phyloP scores from a whole-genome alignment of 495 filamentous ascomycete genomes.

The Annulohypoxylon bovei region DNA sequence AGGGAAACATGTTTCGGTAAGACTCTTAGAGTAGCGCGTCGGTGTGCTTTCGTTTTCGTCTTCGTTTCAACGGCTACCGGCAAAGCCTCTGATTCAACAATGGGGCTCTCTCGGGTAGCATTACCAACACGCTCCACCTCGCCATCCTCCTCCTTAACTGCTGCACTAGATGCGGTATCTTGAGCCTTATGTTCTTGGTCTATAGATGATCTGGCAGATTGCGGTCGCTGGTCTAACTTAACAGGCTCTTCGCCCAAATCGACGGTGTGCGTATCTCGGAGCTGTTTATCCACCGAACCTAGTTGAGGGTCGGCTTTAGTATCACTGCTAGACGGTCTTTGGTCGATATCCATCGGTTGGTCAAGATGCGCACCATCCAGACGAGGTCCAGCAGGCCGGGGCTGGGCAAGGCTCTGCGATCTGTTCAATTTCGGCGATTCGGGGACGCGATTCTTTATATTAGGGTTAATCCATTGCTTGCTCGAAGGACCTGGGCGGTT shows the following conservation, averaged over 20 bases:
- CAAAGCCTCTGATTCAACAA: not conserved
- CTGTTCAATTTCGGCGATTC: slow-evolving; percentile 57
- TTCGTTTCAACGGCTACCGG: slow-evolving; percentile 1
- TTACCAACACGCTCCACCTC: slow-evolving; percentile 10
- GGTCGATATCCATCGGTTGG: slow-evolving; percentile 52
- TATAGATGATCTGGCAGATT: slow-evolving; percentile 52
- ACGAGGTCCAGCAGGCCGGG: slow-evolving; percentile 53
- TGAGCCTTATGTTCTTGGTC: slow-evolving; percentile 47
- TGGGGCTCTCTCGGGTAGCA: not conserved
- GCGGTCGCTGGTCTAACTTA: slow-evolving; percentile 51
- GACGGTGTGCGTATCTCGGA: slow-evolving; percentile 45
- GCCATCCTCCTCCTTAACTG: slow-evolving; percentile 17
- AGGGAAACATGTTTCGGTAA: slow-evolving; percentile 35
- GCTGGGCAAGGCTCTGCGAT: slow-evolving; percentile 55
- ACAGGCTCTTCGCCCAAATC: slow-evolving; percentile 49
- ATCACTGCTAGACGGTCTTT: slow-evolving; percentile 58
- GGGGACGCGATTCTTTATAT: slow-evolving; percentile 55
- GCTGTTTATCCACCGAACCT: slow-evolving; percentile 42
- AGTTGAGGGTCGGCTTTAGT: slow-evolving; percentile 52
- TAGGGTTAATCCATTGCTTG: slow-evolving; percentile 71
- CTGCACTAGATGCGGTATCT: slow-evolving; percentile 17
- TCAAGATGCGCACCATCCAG: slow-evolving; percentile 53
- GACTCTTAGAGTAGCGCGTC: slow-evolving; percentile 32
- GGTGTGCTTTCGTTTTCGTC: slow-evolving; percentile 17
- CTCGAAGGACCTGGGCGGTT: slow-evolving; percentile 57